Conservation (phyloP, 23 red algal species). For the Gracilaria gracilis region DNA sequence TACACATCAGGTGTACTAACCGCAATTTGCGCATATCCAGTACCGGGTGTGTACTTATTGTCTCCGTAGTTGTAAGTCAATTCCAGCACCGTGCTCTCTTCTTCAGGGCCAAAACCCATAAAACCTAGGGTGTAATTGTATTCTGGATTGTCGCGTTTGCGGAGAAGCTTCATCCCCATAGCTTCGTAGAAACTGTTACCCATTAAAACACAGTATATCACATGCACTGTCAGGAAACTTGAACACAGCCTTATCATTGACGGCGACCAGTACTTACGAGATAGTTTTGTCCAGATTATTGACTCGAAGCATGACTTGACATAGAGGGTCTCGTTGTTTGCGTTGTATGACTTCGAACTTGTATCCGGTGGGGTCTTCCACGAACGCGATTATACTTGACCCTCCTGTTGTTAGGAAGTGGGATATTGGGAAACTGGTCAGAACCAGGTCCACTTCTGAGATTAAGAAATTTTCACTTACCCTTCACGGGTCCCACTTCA, state of each 20-base stretch:
- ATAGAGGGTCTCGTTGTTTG: slow-evolving; percentile 65
- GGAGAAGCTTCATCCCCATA: slow-evolving; percentile 76
- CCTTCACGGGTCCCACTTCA: slow-evolving; percentile 65
- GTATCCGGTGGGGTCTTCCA: slow-evolving; percentile 76
- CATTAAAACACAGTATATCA: background rate
- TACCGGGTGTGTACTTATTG: slow-evolving; percentile 57
- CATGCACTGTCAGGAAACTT: background rate
- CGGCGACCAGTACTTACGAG: slow-evolving; percentile 11
- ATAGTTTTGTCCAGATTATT: slow-evolving; percentile 66
- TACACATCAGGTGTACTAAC: slow-evolving; percentile 80
- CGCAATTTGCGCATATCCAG: slow-evolving; percentile 86
- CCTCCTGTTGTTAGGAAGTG: slow-evolving; percentile 18
- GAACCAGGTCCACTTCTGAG: background rate
- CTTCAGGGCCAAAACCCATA: slow-evolving; percentile 78
- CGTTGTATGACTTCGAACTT: slow-evolving; percentile 75
- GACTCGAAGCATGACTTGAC: slow-evolving; percentile 77
- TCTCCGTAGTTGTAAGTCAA: slow-evolving; percentile 79
- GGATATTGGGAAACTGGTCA: background rate
- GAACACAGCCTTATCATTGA: background rate
- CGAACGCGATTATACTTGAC: slow-evolving; percentile 58
- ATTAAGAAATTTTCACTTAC: background rate
- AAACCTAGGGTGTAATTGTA: slow-evolving; percentile 72
- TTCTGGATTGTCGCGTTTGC: slow-evolving; percentile 45
- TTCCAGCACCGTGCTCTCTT: slow-evolving; percentile 71
- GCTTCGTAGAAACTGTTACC: slow-evolving; percentile 58